Base-by-base conservation (phyloP, 1,284 basidiomycete species). In the Ceratobasidium sp. region DNA sequence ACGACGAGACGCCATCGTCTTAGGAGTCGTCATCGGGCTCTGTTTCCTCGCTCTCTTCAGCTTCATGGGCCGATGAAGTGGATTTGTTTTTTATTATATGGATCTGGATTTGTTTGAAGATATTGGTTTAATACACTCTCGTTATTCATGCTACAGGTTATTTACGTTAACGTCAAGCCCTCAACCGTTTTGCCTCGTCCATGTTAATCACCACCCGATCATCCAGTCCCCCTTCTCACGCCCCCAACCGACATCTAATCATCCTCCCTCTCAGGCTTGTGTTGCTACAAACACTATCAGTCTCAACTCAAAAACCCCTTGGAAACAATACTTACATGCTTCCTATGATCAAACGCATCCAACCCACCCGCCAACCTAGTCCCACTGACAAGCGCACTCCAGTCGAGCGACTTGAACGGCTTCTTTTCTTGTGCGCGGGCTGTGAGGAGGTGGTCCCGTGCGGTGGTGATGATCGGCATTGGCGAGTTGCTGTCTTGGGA, bases 1-100 rank as follows among this genome's bases (percentile, higher is more conserved):
- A 80, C 89, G 96, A 81, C 87, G 97, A 82, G 98, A 99, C 84
- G 91, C 94, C 14, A 89, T 98, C 81, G 96, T 99, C 81, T 85
- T 99, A 83, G 97, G 95, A 30, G 87, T 92, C 77, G 87, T 98
- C 18, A 93, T 97, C 81, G 96, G 94, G 10, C 82, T 94, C n/a
- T 96, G 96, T 84, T 88, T 93, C 50, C 87, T 99, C 46, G 84
- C 94, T 46, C 85, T 99, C 1, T 83, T 99, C 65, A 93, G 91
- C 73, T 97, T 95, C 83, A 86, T 95, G 81, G 90, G 89, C 86
- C 87, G 88, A 74, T 89, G 68, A 78, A 41, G 55, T 76, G 62
- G 44, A 50, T 33, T 46, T 10, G 50, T 38, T 55, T 57, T 65
- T 65, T 65, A 23, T 46, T 38, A 62, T 27, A 20, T 46, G 20